Evolutionary conservation across 1,139 yeast genomes (phyloP), one percentile per base, ranked within the genome.

Genomic region (Lodderomyces parapsilosis): DNA sequence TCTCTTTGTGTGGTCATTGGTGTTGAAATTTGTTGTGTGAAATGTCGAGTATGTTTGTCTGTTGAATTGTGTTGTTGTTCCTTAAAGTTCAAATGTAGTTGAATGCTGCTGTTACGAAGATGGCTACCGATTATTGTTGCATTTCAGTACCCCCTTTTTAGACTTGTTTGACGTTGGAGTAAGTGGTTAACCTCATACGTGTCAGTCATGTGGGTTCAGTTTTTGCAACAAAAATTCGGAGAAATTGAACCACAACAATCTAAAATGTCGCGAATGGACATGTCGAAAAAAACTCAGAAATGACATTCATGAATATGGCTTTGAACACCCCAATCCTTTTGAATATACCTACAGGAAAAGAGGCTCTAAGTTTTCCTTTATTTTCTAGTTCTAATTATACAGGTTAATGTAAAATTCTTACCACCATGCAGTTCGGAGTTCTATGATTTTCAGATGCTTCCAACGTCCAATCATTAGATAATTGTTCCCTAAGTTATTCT

Each of bases 181-280:
- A 6, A 11, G 33, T 30, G 33, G 33, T 14, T 30, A 15, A 15
- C 9, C n/a, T 7, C 33, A 15, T 30, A 30, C 33, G 33, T 30
- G 33, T 30, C 33, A 30, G 33, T 30, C 19, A 19, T 30, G n/a
- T n/a, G n/a, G 33, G 33, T 15, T 30, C 33, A 17, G 19, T 30
- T 30, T n/a, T 30, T 30, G 33, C 33, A 30, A 30, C 33, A 30
- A 30, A 28, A 30, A 14, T 14, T 30, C 15, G 33, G 33, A 15
- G 19, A 15, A 10, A 14, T 30, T 15, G 14, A 19, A 30, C 33
- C 14, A 18, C 14, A 30, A 18, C 14, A 30, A 30, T 15, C 14
- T n/a, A 5, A 30, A 30, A 30, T 14, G 33, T 30, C 18, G 19
- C 33, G 19, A 3, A 10, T 7, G 19, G 9, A 30, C 3, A 27